Conservation (phyloP, 2,329 filamentous ascomycete species). For the Cadophora sp. region DNA sequence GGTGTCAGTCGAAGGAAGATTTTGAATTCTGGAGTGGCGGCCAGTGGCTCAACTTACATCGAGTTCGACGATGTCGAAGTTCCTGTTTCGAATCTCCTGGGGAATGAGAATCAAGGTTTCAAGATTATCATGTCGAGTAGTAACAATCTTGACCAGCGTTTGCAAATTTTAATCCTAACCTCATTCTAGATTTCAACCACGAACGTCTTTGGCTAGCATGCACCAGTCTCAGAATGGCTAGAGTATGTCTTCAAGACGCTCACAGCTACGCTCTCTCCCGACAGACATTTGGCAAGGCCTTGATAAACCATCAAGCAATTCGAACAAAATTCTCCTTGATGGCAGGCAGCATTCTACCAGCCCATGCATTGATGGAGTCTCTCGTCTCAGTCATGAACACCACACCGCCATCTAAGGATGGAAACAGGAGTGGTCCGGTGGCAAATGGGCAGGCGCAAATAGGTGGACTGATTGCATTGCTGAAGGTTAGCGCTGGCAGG, state of each 20-base stretch:
- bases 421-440: too few relatives aligned
- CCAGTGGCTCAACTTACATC: conserved; percentile 75
- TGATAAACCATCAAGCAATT: conserved; percentile 94
- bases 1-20: too few relatives aligned
- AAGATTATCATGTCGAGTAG: conserved; percentile 58
- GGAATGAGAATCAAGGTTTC: conserved; percentile 96
- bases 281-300: conserved; percentile 90
- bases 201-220: conserved; percentile 97
- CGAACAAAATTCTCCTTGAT: conserved; percentile 90
- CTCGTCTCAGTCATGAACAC: conserved; percentile 72
- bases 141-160: neutral
- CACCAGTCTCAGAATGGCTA: conserved; percentile 88
- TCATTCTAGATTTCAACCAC: conserved; percentile 85
- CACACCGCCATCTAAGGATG: too few relatives aligned
- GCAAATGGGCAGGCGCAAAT: conserved; percentile 73
- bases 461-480: conserved; percentile 86
- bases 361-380: conserved; percentile 61
- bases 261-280: conserved; percentile 96
- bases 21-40: too few relatives aligned
- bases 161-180: neutral
- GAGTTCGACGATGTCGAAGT: conserved; percentile 99
- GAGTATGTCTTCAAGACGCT: conserved; percentile 93
- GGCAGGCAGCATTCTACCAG: conserved; percentile 93
- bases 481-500: conserved; percentile 89
- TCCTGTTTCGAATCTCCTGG: conserved; percentile 92